Base-by-base conservation (phyloP, 176 grass and related monocot genomes). In the Triticum turgidum region DNA sequence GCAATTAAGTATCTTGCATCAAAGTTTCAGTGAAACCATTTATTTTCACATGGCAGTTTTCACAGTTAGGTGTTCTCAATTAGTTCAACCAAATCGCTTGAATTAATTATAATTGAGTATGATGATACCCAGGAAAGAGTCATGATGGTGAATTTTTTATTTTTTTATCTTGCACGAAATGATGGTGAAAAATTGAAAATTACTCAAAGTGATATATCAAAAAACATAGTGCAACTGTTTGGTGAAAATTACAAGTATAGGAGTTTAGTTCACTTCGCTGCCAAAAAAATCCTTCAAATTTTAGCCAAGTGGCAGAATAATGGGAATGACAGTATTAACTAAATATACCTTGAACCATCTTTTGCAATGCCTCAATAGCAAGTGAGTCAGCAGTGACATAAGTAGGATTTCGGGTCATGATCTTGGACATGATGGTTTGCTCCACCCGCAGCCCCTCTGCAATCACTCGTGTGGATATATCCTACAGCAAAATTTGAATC, bases 361-460 rank as follows among this genome's bases (percentile, higher is more conserved):
- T 99, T 70, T 99, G 97, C 82, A 99, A 82, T 56, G 97, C 97
- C 59, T 99, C 97, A 81, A 93, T 99, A 32, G 97, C 94, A 54
- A 93, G 86, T 21, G 89, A 83, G 32, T 99, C 94, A 22, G 94
- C 83, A 78, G 94, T 93, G 11, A 96, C 94, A 88, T 92, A 99
- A 59, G 75, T 17, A 11, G 97, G 94, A 71, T 91, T 98, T 84
- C 94, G 67, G 7, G 94, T 99, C 97, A 99, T 96, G 61, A 99
- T 91, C 91, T 96, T 99, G n/a, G 89, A 93, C 66, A 96, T 87
- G 17, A 88, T 77, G 11, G 97, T 96, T 82, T 99, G 97, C 90
- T 96, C 92, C 61, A 95, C 90, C 67, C 90, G 90, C 80, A 99
- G 87, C 62, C 94, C 94, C 73, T 96, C 94, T 21, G 97, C 92